phyloP scores from a whole-genome alignment of 768 basidiomycete species.

The Podaxis carcinomalis region DNA sequence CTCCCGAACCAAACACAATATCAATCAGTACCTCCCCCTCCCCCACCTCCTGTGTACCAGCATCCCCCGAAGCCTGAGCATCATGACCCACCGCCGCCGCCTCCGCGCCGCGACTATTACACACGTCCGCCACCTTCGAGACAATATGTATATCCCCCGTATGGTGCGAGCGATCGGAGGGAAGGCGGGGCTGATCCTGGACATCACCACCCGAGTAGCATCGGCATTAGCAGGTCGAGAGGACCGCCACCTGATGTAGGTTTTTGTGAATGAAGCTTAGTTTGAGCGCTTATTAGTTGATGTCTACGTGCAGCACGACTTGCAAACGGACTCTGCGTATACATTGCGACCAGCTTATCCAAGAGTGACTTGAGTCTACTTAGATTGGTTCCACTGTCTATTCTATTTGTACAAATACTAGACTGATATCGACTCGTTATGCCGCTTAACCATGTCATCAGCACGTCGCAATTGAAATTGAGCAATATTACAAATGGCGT shows the following conservation, averaged over 20 bases:
- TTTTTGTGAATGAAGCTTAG: neutral
- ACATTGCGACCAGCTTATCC: neutral
- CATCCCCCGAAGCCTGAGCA: constrained; percentile 1
- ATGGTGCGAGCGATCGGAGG: neutral
- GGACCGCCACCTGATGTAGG: neutral
- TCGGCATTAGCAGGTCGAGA: neutral
- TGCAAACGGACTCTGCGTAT: neutral
- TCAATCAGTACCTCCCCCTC: neutral
- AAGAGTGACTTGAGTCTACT: neutral
- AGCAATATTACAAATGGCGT: too few relatives aligned
- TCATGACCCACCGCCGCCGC: neutral
- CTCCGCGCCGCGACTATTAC: neutral
- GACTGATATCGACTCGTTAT: neutral
- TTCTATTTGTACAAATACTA: neutral
- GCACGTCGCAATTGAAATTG: too few relatives aligned
- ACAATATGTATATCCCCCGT: constrained; percentile 1
- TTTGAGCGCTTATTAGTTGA: neutral
- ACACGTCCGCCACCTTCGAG: constrained; percentile 1
- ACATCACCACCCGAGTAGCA: neutral
- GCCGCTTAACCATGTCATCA: too few relatives aligned
- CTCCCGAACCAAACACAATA: neutral
- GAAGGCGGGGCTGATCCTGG: neutral
- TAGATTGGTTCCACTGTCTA: neutral
- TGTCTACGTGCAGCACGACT: neutral
- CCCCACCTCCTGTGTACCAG: neutral